phyloP scores from a whole-genome alignment of 768 basidiomycete species.

The Dendrothele bispora region DNA sequence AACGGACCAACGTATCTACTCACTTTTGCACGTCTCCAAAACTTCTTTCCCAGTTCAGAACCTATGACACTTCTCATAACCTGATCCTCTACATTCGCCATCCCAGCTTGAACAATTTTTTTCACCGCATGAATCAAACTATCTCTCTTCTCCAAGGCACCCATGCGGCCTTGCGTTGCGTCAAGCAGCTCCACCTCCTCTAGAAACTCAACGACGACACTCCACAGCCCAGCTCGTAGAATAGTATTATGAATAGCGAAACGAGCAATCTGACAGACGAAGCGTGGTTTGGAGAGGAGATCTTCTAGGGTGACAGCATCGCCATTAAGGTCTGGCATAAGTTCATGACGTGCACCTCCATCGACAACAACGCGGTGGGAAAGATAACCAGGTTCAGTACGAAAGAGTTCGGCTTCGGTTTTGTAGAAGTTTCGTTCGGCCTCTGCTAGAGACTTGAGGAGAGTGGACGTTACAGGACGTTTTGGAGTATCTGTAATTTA shows the following conservation, averaged over 20 bases:
- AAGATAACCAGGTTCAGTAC: no score
- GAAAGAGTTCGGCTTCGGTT: no score
- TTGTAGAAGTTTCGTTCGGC: no score
- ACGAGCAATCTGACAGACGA: no score
- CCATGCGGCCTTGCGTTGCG: background rate
- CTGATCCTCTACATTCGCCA: background rate
- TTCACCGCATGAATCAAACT: background rate
- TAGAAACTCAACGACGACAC: background rate
- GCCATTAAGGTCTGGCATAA: no score
- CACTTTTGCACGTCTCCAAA: background rate
- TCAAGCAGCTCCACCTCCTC: background rate
- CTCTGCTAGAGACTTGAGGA: no score
- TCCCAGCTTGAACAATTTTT: background rate
- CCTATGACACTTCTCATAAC: background rate
- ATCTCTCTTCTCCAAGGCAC: background rate
- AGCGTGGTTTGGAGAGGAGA: no score
- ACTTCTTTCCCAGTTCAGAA: background rate
- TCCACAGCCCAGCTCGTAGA: background rate
- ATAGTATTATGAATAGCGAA: background rate
- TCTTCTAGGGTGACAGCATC: no score
- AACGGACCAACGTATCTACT: background rate
- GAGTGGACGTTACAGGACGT: no score
- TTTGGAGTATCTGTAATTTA: no score
- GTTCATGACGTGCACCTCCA: no score
- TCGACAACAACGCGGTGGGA: no score